These are phyloP conservation scores for Cryptococcus depauperatus DNA, from an alignment of 1,284 basidiomycete genomes.

Conservation along the genomic window DNA sequence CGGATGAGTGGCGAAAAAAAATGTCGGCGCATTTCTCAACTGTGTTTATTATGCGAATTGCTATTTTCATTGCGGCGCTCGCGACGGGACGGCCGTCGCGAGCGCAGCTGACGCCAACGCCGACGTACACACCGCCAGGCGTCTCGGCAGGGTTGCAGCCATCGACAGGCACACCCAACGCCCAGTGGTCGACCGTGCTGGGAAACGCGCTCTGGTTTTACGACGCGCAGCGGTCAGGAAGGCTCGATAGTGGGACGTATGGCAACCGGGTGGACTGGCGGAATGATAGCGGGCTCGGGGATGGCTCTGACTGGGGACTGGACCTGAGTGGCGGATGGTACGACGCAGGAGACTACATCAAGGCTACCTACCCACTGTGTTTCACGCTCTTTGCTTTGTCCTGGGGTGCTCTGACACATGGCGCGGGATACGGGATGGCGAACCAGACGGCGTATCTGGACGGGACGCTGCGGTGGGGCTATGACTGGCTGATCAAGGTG, in stretches of 20 bases:
- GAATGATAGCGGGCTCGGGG: conserved; percentile 66
- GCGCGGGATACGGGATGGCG: conserved; percentile 69
- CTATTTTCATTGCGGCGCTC: no score
- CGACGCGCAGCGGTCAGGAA: conserved; percentile 78
- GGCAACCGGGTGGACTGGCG: conserved; percentile 76
- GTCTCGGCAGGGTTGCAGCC: conserved; percentile 52
- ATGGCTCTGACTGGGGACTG: conserved; percentile 64
- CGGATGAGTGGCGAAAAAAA: no score
- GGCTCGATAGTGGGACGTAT: conserved; percentile 50
- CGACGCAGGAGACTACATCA: conserved; percentile 78
- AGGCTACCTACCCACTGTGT: conserved; percentile 69
- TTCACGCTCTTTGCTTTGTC: conserved; percentile 73
- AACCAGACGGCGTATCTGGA: conserved; percentile 85
- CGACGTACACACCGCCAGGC: conserved; percentile 49
- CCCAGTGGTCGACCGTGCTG: conserved; percentile 70
- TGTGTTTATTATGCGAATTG: no score
- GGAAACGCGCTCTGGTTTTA: conserved; percentile 81
- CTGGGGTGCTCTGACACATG: conserved; percentile 78
- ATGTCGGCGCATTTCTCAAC: no score
- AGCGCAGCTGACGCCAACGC: conserved; percentile 35
- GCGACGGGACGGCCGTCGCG: no score
- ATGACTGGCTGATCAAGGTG: conserved; percentile 84
- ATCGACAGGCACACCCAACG: conserved; percentile 54
- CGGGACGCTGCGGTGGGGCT: conserved; percentile 74
- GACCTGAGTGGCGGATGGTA: conserved; percentile 83